These are phyloP conservation scores for Eutrema heterophyllum DNA, from an alignment of 345 rosid species.

Conservation along the genomic window DNA sequence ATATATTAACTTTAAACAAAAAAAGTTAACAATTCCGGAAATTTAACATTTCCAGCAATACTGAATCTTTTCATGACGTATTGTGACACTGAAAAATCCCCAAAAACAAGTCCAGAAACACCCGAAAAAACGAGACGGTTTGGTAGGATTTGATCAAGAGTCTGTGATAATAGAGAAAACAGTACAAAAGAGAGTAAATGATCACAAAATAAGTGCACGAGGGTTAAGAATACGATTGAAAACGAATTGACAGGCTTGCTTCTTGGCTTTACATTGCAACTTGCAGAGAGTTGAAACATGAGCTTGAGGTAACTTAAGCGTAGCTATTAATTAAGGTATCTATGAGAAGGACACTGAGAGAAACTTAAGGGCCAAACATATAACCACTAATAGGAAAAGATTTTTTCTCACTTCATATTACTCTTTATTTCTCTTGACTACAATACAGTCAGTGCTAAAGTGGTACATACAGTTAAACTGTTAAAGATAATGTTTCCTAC, in stretches of 20 bases:
- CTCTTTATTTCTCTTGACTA: constrained; percentile 6
- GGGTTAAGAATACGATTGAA: constrained; percentile 9
- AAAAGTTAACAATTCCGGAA: not conserved
- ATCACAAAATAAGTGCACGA: not conserved
- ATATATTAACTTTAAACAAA: not conserved
- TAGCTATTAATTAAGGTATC: not conserved
- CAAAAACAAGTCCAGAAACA: constrained; percentile 11
- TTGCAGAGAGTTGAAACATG: constrained; percentile 17
- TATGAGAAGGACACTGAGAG: constrained; percentile 18
- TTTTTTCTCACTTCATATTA: constrained; percentile 13
- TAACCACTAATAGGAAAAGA: constrained; percentile 11
- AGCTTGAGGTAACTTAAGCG: constrained; percentile 5
- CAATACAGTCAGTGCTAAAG: constrained; percentile 17
- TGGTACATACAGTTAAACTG: constrained; percentile 26
- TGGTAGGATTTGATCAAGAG: constrained; percentile 2
- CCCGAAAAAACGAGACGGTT: not conserved
- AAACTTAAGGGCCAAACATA: not conserved
- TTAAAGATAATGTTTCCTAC: constrained; percentile 26
- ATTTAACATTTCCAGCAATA: not conserved
- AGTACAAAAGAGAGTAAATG: constrained; percentile 18
- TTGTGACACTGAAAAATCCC: not conserved
- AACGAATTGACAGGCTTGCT: constrained; percentile 17
- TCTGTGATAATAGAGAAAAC: not conserved
- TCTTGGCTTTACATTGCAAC: constrained; percentile 22
- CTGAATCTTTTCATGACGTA: not conserved